phyloP scores from a whole-genome alignment of 2,329 filamentous ascomycete species.

The Ceratocystiopsis minuta region DNA sequence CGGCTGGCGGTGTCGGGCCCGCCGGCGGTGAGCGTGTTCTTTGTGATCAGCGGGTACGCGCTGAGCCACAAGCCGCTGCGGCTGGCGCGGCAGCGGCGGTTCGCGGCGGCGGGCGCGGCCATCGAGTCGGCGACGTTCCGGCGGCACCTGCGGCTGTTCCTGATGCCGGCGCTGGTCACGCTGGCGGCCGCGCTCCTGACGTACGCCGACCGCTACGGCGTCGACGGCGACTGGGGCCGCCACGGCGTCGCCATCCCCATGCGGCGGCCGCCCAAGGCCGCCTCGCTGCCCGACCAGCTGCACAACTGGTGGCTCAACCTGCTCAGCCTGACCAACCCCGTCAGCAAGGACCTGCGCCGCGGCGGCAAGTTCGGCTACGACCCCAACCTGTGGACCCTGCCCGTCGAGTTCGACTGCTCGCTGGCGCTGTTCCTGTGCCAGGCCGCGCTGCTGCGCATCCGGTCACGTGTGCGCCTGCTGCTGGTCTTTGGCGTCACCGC shows the following conservation, averaged over 20 bases:
- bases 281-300: constrained; percentile 2
- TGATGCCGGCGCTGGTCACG: constrained; percentile 7
- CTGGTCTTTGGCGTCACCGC: constrained; percentile 6
- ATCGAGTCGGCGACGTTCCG: constrained; percentile 9
- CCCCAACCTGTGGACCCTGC: constrained; percentile 18
- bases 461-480: constrained; percentile 3
- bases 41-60: constrained; percentile 25
- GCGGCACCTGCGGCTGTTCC: constrained; percentile 9
- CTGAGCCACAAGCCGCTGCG: constrained; percentile 11
- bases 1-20: constrained; percentile 18
- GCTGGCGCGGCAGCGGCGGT: constrained; percentile 8
- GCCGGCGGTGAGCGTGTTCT: constrained; percentile 23
- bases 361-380: constrained; percentile 12
- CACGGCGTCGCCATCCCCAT: constrained; percentile 4
- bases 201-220: constrained; percentile 6
- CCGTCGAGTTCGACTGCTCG: constrained; percentile 18
- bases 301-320: constrained; percentile 4
- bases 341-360: constrained; percentile 7
- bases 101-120: constrained; percentile 7
- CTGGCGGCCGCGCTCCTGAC: constrained; percentile 4
- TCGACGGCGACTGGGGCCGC: constrained; percentile 2
- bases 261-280: constrained; percentile 5
- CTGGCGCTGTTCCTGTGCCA: constrained; percentile 17
- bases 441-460: constrained; percentile 12
- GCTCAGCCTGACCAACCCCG: constrained; percentile 3